Conservation (phyloP, 768 basidiomycete species). For the Lactarius tabidus region DNA sequence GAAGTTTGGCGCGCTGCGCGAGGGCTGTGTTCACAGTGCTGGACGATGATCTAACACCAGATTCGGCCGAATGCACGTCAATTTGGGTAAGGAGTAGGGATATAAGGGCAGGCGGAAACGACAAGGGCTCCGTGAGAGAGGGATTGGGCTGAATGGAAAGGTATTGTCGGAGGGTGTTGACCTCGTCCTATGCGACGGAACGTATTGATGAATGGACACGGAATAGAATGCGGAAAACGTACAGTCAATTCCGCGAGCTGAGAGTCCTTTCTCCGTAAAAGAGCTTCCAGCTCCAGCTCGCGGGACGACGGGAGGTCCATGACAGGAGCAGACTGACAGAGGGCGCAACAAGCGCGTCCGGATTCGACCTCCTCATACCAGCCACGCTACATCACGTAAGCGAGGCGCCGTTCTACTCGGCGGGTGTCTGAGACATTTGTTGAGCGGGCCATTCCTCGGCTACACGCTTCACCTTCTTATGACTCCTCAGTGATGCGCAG, state of each 20-base stretch:
- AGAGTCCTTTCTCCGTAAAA: constrained; percentile 69
- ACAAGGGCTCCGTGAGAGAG: constrained; percentile 56
- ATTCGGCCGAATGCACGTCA: constrained; percentile 37
- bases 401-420: background rate
- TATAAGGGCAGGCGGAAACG: constrained; percentile 66
- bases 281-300: constrained; percentile 77
- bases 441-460: too few relatives aligned
- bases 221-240: constrained; percentile 33
- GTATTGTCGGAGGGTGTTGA: constrained; percentile 62
- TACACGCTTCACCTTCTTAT: too few relatives aligned
- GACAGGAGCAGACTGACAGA: constrained; percentile 20
- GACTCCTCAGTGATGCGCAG: too few relatives aligned
- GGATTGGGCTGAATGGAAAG: constrained; percentile 57
- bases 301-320: constrained; percentile 73
- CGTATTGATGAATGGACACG: background rate
- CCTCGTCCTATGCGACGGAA: constrained; percentile 56
- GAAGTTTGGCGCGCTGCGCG: constrained; percentile 61
- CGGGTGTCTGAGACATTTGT: too few relatives aligned
- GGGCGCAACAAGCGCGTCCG: constrained; percentile 22
- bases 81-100: constrained; percentile 69
- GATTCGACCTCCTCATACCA: constrained; percentile 1
- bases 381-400: constrained; percentile 19
- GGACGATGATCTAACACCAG: constrained; percentile 32
- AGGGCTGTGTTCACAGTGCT: constrained; percentile 69
- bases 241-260: constrained; percentile 72